Percentiles rank a stretch among this genome's conserved stretches.
Conservation (phyloP, 179 eudicot species). For the Vitellaria paradoxa region DNA sequence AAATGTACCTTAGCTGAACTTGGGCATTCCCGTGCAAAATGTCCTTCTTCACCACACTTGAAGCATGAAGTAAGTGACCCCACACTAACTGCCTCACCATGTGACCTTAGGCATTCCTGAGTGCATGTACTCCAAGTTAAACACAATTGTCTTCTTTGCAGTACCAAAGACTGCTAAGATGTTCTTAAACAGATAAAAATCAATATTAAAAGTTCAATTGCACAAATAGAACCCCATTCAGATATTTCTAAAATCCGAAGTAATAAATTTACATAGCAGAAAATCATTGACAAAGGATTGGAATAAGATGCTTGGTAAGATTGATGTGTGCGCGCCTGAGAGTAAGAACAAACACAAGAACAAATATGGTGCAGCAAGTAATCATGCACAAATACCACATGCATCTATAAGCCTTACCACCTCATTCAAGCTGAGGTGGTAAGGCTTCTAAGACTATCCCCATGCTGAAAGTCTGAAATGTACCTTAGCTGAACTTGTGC, state of each 20-base stretch:
- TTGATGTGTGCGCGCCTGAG: neutral
- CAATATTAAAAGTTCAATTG: too few relatives aligned
- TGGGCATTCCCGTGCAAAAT: conserved; percentile 87
- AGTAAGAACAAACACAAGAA: neutral
- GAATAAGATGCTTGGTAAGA: too few relatives aligned
- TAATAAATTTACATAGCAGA: neutral
- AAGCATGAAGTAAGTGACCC: conserved; percentile 59
- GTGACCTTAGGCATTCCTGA: conserved; percentile 56
- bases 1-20: conserved; percentile 48
- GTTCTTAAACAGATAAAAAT: too few relatives aligned
- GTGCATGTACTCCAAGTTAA: conserved; percentile 9
- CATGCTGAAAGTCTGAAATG: neutral
- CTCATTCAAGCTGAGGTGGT: neutral
- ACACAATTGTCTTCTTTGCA: neutral
- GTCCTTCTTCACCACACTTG: conserved; percentile 80
- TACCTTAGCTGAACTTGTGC: conserved; percentile 62
- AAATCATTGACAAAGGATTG: too few relatives aligned
- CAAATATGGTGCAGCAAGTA: neutral
- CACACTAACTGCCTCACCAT: conserved; percentile 40
- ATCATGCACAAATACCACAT: neutral
- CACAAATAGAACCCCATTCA: neutral
- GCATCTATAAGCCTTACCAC: neutral
- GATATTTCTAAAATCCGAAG: neutral
- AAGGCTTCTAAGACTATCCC: neutral
- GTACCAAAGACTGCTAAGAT: neutral